Base-by-base conservation (phyloP, 2,329 filamentous ascomycete species). In the Diaporthe citriasiana region DNA sequence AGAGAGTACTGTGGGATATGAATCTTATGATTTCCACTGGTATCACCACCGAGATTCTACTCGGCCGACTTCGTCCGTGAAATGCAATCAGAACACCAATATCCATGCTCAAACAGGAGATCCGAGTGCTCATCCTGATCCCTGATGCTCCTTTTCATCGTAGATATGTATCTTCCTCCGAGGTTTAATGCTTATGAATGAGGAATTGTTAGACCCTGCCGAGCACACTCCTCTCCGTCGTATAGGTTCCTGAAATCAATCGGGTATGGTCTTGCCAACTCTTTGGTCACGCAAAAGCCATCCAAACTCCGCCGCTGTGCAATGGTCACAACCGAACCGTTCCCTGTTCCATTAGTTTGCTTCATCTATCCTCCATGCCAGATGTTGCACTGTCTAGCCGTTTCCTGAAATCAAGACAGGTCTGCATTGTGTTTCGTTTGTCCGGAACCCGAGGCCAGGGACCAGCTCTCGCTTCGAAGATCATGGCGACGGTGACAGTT, bases 291-390 rank as follows among this genome's bases (percentile, higher is more conserved):
- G 56, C 65, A 70, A 25, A 55, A 66, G 22, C 30, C 71, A 42
- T 51, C 65, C 25, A 47, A 76, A 77, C 77, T 77, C 77, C 77
- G 73, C 78, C 77, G 77, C 77, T 78, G 72, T 78, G 75, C 75
- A 73, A 77, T 74, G 27, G 40, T 63, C 56, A 63, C 38, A 33
- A 60, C 56, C 47, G 57, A 42, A 42, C 35, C 45, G 22, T 42
- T 53, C 15, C 17, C 70, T 27, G 35, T 55, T 33, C 33, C 25
- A 53, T 55, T 51, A 55, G 10, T n/a, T 40, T 60, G 27, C 57
- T 30, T 63, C 25, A 25, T 45, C 22, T 42, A 42, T 51, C 17
- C 27, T 38, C 35, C 47, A 59, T 42, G 45, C 56, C 15, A 33
- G 25, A 38, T 53, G 25, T 60, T 19, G 42, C 33, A 51, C 15